A percentile compares a stretch with the other conserved stretches of the same genome.
Evolutionary conservation across 2,329 filamentous ascomycete genomes (phyloP).

Genomic region (Pezizomycotina sp.): DNA sequence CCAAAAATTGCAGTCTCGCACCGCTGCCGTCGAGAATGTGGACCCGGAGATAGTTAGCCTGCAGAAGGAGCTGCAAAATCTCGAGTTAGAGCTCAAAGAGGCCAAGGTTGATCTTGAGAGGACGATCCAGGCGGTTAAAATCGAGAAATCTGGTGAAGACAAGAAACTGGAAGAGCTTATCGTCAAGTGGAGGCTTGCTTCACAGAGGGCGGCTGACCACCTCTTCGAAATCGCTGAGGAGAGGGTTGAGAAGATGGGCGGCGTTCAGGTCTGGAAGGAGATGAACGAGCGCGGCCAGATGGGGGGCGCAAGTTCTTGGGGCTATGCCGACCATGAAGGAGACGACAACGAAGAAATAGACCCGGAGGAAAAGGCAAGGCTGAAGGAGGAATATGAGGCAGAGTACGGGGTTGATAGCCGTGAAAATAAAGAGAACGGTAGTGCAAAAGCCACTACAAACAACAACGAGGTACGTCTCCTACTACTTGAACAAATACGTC

Average conservation of each 20-base stretch:
- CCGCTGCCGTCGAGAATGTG: no score
- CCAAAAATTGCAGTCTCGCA: no score
- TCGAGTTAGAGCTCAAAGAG: slow-evolving; percentile 11
- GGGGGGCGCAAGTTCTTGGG: slow-evolving; percentile 12
- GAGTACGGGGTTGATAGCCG: slow-evolving; percentile 12
- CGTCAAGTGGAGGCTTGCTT: slow-evolving; percentile 21
- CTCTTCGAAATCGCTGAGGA: slow-evolving; percentile 22
- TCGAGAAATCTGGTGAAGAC: slow-evolving; percentile 22
- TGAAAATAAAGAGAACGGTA: slow-evolving; percentile 12
- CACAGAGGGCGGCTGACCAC: slow-evolving; percentile 21
- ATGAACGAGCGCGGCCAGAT: slow-evolving; percentile 9
- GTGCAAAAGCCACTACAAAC: slow-evolving; percentile 5
- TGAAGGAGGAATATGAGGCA: slow-evolving; percentile 13
- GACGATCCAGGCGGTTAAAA: slow-evolving; percentile 22
- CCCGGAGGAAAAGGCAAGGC: slow-evolving; percentile 12
- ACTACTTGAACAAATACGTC: no score
- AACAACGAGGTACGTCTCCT: no score
- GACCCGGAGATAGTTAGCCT: slow-evolving; percentile 17
- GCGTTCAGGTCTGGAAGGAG: slow-evolving; percentile 12
- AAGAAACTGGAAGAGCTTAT: slow-evolving; percentile 22
- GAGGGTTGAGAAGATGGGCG: slow-evolving; percentile 23
- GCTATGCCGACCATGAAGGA: slow-evolving; percentile 10
- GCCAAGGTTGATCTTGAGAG: slow-evolving; percentile 21
- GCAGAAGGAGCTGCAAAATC: slow-evolving; percentile 11
- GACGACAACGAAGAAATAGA: slow-evolving; percentile 14